Percentiles rank a stretch among this genome's conserved stretches.
Evolutionary conservation across 2,329 filamentous ascomycete species (phyloP).

Genomic region (Aspergillus pseudotamarii): DNA sequence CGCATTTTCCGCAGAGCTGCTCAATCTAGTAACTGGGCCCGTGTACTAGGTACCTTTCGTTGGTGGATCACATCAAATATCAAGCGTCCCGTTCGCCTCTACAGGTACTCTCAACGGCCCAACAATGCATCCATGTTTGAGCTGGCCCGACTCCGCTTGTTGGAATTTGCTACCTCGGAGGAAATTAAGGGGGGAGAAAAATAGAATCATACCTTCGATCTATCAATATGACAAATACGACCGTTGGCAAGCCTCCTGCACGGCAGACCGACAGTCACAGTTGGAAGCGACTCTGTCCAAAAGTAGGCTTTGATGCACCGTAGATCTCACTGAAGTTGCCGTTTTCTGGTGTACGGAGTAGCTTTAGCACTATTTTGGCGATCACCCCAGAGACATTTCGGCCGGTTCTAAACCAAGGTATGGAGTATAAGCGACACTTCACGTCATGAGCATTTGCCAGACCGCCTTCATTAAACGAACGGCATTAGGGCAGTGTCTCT

Average conservation of each 20-base stretch:
- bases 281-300: too few species aligned
- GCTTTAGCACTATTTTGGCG: conserved; percentile 18
- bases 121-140: conserved; percentile 22
- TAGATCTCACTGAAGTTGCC: conserved; percentile 1
- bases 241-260: conserved; percentile 4
- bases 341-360: conserved; percentile 14
- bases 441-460: background rate
- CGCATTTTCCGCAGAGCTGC: conserved; percentile 25
- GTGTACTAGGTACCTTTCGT: background rate
- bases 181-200: background rate
- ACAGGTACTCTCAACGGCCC: conserved; percentile 22
- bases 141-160: conserved; percentile 16
- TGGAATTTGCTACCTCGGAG: conserved; percentile 5
- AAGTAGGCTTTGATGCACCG: conserved; percentile 3
- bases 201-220: background rate
- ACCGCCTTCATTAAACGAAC: background rate
- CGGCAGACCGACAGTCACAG: conserved; percentile 15
- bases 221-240: background rate
- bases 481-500: background rate
- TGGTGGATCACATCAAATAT: conserved; percentile 10
- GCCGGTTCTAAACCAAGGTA: background rate
- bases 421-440: too few species aligned
- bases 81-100: conserved; percentile 19
- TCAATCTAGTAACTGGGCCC: conserved; percentile 14
- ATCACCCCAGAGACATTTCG: conserved; percentile 17